Evolutionary conservation across 2,329 filamentous ascomycete genomes (phyloP).

Genomic region (Penicillium sp.): DNA sequence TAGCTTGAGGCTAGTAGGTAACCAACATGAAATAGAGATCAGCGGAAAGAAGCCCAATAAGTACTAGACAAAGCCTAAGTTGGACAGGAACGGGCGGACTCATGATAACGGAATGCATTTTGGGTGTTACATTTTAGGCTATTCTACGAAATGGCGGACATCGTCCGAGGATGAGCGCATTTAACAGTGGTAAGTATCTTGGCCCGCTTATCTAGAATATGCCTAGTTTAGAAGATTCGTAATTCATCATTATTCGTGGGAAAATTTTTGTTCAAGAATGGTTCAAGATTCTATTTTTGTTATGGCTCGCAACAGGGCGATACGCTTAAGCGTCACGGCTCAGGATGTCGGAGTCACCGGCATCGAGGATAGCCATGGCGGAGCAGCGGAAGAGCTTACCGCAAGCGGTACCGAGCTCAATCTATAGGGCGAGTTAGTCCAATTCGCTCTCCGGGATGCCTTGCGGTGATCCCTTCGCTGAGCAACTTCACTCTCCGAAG

Average conservation of each 20-base stretch:
- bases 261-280: constrained; percentile 8
- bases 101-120: not conserved
- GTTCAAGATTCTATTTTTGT: constrained; percentile 16
- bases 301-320: constrained; percentile 13
- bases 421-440: constrained; percentile 58
- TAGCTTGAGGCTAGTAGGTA: not conserved
- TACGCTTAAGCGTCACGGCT: constrained; percentile 22
- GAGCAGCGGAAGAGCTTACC: constrained; percentile 99
- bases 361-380: constrained; percentile 94
- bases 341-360: constrained; percentile 97
- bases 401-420: constrained; percentile 96
- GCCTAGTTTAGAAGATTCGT: not conserved
- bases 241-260: constrained; percentile 1
- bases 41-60: not conserved
- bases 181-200: not conserved
- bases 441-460: constrained; percentile 28
- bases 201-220: not conserved
- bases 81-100: not conserved
- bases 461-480: constrained; percentile 27
- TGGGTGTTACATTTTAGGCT: constrained; percentile 10
- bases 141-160: constrained; percentile 2
- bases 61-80: not conserved
- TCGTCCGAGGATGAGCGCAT: not conserved
- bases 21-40: not conserved
- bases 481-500: constrained; percentile 34